These are phyloP conservation scores for Paramecium sonneborni DNA, from an alignment of 73 alveolate species.

Conservation along the genomic window DNA sequence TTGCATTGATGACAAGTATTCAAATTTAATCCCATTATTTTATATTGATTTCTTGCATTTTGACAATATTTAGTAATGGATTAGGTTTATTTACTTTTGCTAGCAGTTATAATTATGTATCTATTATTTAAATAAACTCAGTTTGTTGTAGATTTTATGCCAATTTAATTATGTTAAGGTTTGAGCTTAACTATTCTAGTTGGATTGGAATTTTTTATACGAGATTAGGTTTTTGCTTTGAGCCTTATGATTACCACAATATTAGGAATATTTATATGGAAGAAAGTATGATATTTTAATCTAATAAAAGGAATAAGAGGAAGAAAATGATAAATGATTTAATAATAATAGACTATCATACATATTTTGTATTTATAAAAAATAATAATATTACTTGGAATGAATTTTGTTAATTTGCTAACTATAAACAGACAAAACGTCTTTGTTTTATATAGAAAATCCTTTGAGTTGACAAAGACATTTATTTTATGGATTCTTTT, in stretches of 20 bases:
- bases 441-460: no score
- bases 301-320: background rate
- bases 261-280: slow-evolving; percentile 29
- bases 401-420: no score
- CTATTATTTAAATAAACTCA: background rate
- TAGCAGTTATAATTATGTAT: slow-evolving; percentile 29
- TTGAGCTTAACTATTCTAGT: background rate
- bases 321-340: background rate
- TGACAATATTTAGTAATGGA: background rate
- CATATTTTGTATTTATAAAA: no score
- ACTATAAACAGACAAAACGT: no score
- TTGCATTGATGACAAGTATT: background rate
- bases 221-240: background rate
- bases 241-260: background rate
- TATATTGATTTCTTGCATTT: background rate
- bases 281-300: background rate
- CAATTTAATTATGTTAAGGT: background rate
- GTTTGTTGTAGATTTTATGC: slow-evolving; percentile 50
- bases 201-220: background rate
- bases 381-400: no score
- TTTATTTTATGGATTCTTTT: no score
- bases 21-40: background rate
- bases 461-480: no score
- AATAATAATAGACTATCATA: no score
- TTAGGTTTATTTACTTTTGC: slow-evolving; percentile 19